phyloP scores from a whole-genome alignment of 805 yeast genomes.

The Kockiozyma suomiensis region DNA sequence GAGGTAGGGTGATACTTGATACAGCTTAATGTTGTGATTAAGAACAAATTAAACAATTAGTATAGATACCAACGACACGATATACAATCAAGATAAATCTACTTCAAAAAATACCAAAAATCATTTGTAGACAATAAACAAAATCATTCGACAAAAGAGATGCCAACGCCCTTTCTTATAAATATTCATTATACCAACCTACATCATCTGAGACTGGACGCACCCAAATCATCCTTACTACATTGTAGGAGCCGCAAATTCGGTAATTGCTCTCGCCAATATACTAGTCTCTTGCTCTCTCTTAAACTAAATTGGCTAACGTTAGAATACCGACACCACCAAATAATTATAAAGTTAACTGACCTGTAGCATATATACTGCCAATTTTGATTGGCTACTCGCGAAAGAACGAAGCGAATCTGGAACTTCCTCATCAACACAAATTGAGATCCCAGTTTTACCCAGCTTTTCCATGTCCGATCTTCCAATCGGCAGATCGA shows the following conservation, averaged over 20 bases:
- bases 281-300: slow-evolving; percentile 38
- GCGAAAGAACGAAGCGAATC: slow-evolving; percentile 9
- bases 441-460: slow-evolving; percentile 29
- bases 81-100: neutral
- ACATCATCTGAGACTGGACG: too few relatives aligned
- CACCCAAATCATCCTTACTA: slow-evolving; percentile 30
- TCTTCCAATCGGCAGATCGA: slow-evolving; percentile 19
- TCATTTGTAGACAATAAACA: too few relatives aligned
- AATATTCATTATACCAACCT: too few relatives aligned
- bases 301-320: slow-evolving; percentile 21
- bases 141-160: too few relatives aligned
- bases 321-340: neutral
- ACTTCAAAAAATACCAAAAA: neutral
- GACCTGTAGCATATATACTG: slow-evolving; percentile 39
- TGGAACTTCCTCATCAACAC: slow-evolving; percentile 18
- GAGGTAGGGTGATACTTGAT: too few relatives aligned
- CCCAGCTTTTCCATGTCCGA: slow-evolving; percentile 26
- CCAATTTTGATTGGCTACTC: slow-evolving; percentile 25
- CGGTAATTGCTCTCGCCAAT: slow-evolving; percentile 32
- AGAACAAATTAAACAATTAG: neutral
- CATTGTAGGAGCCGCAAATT: neutral
- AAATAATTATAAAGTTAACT: neutral
- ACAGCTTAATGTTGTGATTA: too few relatives aligned
- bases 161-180: too few relatives aligned
- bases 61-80: neutral